Base-by-base conservation (phyloP, 768 basidiomycete genomes). In the Saitozyma sp. region DNA sequence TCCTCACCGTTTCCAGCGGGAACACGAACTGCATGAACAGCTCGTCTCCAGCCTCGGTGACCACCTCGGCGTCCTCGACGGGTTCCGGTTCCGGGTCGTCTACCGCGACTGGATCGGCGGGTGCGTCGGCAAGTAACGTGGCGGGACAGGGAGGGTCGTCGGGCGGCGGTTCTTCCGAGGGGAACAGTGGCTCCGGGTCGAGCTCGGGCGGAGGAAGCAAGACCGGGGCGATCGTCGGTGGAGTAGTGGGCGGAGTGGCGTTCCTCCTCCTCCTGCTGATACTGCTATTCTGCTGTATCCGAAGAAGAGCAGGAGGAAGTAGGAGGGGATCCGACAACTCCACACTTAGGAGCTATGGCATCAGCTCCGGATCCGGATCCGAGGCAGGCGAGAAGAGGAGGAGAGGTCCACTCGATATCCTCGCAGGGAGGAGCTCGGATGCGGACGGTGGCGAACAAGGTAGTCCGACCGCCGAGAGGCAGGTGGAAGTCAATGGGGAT, bases 241-340 rank as follows among this genome's bases (percentile, higher is more conserved):
- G 79, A 1, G 69, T 68, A 0, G 68, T 81, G 3, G 81, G 80
- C 3, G 70, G 79, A 16, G 70, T 80, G 17, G 75, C 73, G 6
- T 75, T 72, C 38, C 64, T 80, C 11, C 54, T 78, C 42, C 63
- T 81, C 14, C 71, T 81, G 37, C 70, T 59, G 8, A n/a, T 81
- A 5, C 63, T 80, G 19, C 62, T 73, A 6, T 74, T 76, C 63
- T 78, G 67, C 68, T 78, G 77, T 62, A 20, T 67, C 8, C 61
- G 79, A 29, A 67, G 73, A 29, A 56, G 66, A 37, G 61, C 57
- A 29, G 56, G 29, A 68, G 29, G 64, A 66, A 19, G 29, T 29
- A 59, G 61, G 10, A 49, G 68, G 6, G 62, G 58, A 40, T 68
- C 56, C 9, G 62, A 51, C 20, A 42, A 42, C 3, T 59, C 58